These are phyloP conservation scores for Diutina mesorugosa DNA, from an alignment of 1,139 yeast genomes.

Conservation along the genomic window DNA sequence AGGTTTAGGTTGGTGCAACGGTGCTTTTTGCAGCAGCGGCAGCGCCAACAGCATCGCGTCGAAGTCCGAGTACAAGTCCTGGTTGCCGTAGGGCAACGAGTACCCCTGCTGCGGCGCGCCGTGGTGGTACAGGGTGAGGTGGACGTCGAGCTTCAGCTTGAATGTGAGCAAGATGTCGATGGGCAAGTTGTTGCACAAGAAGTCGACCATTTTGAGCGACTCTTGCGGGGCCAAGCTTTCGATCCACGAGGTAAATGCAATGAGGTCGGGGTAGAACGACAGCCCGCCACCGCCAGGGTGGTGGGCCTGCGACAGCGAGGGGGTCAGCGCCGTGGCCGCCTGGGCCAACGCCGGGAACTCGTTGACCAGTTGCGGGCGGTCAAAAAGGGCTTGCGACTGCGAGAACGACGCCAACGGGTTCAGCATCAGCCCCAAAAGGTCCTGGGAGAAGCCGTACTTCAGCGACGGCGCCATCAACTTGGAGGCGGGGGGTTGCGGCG, in stretches of 20 bases:
- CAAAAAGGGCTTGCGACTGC: background rate
- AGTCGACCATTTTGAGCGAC: conserved; percentile 45
- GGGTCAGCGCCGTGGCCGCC: conserved; percentile 1
- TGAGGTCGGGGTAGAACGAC: conserved; percentile 28
- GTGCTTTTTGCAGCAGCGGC: conserved; percentile 3
- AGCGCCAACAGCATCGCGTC: conserved; percentile 1
- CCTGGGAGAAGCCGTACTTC: conserved; percentile 1
- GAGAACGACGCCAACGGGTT: background rate
- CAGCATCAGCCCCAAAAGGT: conserved; percentile 1
- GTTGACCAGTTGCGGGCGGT: conserved; percentile 31
- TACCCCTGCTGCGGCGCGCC: conserved; percentile 1
- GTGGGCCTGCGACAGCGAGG: background rate
- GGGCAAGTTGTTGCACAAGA: conserved; percentile 37
- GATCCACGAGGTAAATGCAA: conserved; percentile 48
- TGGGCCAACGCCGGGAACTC: conserved; percentile 14
- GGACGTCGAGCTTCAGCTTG: conserved; percentile 26
- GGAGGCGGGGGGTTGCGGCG: background rate
- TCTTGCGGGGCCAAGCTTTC: conserved; percentile 43
- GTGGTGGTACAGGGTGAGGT: conserved; percentile 13
- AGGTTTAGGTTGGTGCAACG: conserved; percentile 26
- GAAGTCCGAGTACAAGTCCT: conserved; percentile 8
- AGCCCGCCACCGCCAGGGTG: conserved; percentile 2
- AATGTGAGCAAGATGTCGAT: conserved; percentile 34
- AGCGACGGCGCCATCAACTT: conserved; percentile 2
- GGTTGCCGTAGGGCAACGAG: conserved; percentile 1